These are phyloP conservation scores for Euclidium syriacum DNA, from an alignment of 345 rosid genomes.

Conservation along the genomic window DNA sequence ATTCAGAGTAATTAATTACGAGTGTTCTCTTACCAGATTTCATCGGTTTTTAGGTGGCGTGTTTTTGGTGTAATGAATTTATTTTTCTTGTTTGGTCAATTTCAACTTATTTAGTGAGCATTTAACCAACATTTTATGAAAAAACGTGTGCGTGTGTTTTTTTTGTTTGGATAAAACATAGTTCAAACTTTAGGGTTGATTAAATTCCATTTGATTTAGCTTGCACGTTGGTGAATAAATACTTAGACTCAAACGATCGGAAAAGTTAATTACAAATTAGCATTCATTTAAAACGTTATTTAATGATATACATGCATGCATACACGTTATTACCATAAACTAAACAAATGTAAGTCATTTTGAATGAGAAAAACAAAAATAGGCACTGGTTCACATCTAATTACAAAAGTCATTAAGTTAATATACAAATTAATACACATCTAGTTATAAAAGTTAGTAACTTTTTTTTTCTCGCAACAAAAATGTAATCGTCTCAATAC, in stretches of 20 bases:
- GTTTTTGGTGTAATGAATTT: slow-evolving; percentile 20
- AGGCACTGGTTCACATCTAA: too few relatives aligned
- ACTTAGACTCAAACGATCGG: too few relatives aligned
- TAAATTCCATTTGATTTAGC: background rate
- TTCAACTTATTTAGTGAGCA: slow-evolving; percentile 6
- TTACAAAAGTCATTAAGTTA: too few relatives aligned
- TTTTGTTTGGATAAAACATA: background rate
- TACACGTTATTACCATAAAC: too few relatives aligned
- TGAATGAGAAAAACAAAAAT: too few relatives aligned
- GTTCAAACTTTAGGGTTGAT: background rate
- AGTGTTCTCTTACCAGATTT: slow-evolving; percentile 30
- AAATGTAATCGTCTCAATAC: too few relatives aligned
- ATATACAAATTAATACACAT: too few relatives aligned
- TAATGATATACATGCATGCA: too few relatives aligned
- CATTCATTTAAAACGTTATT: background rate
- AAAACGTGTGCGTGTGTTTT: background rate
- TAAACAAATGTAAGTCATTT: too few relatives aligned
- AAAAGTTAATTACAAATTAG: background rate
- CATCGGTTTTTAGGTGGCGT: slow-evolving; percentile 29
- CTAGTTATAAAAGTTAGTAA: too few relatives aligned
- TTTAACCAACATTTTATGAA: background rate
- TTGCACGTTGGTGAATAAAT: background rate
- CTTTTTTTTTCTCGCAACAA: too few relatives aligned
- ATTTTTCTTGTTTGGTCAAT: slow-evolving; percentile 20
- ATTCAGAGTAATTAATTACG: slow-evolving; percentile 10